A percentile compares a stretch with the other conserved stretches of the same genome.
phyloP scores from a whole-genome alignment of 2,329 filamentous ascomycete genomes.

The Esteya vermicola region DNA sequence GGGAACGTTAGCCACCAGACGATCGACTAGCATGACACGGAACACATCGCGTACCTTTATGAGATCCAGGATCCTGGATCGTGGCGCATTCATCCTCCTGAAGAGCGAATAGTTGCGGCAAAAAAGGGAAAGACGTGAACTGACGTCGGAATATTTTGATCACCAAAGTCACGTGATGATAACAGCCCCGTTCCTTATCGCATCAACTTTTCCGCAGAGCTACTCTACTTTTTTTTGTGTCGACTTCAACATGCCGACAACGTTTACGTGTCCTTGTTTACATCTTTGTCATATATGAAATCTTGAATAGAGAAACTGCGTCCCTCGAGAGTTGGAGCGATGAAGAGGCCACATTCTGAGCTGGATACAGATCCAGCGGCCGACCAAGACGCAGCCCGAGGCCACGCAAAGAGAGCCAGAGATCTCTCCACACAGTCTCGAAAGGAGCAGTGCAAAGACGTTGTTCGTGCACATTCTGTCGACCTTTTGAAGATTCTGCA shows the following conservation, averaged over 20 bases:
- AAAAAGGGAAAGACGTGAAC: too few relatives aligned
- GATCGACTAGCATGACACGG: background rate
- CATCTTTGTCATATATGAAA: too few relatives aligned
- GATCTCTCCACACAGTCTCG: background rate
- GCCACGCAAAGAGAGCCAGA: background rate
- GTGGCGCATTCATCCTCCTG: constrained; percentile 46
- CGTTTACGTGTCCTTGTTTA: background rate
- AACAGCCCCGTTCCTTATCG: too few relatives aligned
- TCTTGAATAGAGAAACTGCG: too few relatives aligned
- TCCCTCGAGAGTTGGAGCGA: too few relatives aligned
- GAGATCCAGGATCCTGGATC: constrained; percentile 51
- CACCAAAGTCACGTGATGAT: too few relatives aligned
- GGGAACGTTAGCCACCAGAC: constrained; percentile 1
- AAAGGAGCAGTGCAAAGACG: background rate
- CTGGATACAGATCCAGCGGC: background rate
- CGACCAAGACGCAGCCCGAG: too few relatives aligned
- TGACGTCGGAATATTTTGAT: constrained; percentile 1
- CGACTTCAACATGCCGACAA: background rate
- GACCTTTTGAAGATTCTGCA: background rate
- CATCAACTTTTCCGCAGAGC: too few relatives aligned
- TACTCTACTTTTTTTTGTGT: too few relatives aligned
- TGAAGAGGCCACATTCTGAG: too few relatives aligned
- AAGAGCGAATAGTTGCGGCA: too few relatives aligned
- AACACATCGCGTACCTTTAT: constrained; percentile 48
- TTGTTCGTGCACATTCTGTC: background rate